Evolutionary conservation across 2,329 filamentous ascomycete genomes (phyloP), one percentile per base, ranked within the genome.

Genomic region (Penicillium palitans): DNA sequence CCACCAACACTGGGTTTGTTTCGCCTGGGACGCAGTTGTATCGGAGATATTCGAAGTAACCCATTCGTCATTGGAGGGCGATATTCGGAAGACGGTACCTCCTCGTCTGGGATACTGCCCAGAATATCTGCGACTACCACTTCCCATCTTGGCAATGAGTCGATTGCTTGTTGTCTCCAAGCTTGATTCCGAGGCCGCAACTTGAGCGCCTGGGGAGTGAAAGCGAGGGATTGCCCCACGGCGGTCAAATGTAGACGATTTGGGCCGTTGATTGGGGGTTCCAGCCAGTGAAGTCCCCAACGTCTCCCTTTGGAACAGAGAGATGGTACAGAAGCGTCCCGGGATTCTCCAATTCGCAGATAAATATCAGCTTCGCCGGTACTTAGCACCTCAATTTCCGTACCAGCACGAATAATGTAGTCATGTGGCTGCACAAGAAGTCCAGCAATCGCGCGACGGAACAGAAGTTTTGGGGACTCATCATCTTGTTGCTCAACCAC

Each of bases 211-310:
- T 24, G 24, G 24, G 57, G 58, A 39, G 50, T 60, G 42, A 60
- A 60, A 50, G 54, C 54, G 27, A 60, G 46, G 21, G 45, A 45
- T 52, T 60, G 40, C 21, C 58, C 57, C 13, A 60, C 54, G 9
- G 58, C 49, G 44, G 58, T 60, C 21, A 60, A 50, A 50, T 60
- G 45, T 27, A 60, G 45, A 57, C 54, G 54, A 53, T 57, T 60
- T 19, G 53, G 49, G 48, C 42, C 17, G 46, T 50, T 19, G 44
- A 47, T 35, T 46, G 15, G 45, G 54, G 58, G 24, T 60, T 29
- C 54, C 45, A 60, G 41, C 54, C 45, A 19, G 50, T 57, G 27
- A 41, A 41, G 13, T 45, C 24, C 21, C 58, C 50, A 51, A 60
- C 50, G 42, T 60, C 58, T 24, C 46, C 54, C 27, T 60, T 57